phyloP scores from a whole-genome alignment of 768 basidiomycete genomes.

The Hypholoma fasciculare region DNA sequence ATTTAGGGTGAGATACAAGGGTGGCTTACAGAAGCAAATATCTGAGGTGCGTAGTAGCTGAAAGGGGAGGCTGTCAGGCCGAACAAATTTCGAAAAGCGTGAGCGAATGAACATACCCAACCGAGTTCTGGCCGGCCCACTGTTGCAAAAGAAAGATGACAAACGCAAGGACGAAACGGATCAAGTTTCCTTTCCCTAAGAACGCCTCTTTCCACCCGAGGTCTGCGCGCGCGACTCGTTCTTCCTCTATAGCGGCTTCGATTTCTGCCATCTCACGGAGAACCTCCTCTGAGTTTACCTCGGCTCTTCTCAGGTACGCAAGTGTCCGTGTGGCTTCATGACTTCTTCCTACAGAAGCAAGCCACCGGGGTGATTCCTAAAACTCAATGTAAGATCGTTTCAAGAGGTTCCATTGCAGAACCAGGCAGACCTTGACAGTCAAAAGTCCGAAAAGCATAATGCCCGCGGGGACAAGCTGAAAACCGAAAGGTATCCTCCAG shows the following conservation, averaged over 20 bases:
- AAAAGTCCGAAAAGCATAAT: slow-evolving; percentile 68
- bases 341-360: slow-evolving; percentile 64
- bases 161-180: slow-evolving; percentile 85
- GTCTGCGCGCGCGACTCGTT: slow-evolving; percentile 60
- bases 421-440: slow-evolving; percentile 51
- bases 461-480: slow-evolving; percentile 76
- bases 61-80: background rate
- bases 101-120: slow-evolving; percentile 37
- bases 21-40: slow-evolving; percentile 58
- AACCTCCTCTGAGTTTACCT: slow-evolving; percentile 40
- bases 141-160: slow-evolving; percentile 80
- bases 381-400: background rate
- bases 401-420: slow-evolving; percentile 18
- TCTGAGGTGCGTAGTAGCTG: slow-evolving; percentile 74
- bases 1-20: background rate
- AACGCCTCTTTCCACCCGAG: slow-evolving; percentile 72
- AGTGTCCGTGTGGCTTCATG: slow-evolving; percentile 59
- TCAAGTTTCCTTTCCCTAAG: slow-evolving; percentile 77
- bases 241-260: slow-evolving; percentile 75
- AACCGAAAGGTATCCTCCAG: slow-evolving; percentile 74
- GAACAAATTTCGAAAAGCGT: background rate
- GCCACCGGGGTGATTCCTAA: slow-evolving; percentile 76
- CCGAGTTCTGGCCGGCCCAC: slow-evolving; percentile 84
- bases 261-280: slow-evolving; percentile 76
- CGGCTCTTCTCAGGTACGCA: slow-evolving; percentile 59